These are phyloP conservation scores for Aspergillus candidus DNA, from an alignment of 2,329 filamentous ascomycete genomes.

Conservation along the genomic window DNA sequence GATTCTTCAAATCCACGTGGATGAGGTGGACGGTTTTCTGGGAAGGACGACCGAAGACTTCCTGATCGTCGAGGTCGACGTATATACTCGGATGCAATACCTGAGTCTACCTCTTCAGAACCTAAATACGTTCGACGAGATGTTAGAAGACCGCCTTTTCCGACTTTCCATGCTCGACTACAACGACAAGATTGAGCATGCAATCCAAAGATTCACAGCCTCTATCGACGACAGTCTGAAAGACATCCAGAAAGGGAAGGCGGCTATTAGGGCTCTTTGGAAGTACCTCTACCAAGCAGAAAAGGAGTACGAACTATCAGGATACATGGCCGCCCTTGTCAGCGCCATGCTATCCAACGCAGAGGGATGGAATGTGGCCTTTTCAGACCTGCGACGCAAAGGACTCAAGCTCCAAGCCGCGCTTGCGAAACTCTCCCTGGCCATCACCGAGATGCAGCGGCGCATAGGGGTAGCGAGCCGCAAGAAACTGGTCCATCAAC, in stretches of 20 bases:
- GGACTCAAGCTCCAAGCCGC: slow-evolving; percentile 63
- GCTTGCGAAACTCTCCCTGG: slow-evolving; percentile 65
- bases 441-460: slow-evolving; percentile 79
- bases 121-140: slow-evolving; percentile 72
- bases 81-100: slow-evolving; percentile 71
- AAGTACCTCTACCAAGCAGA: slow-evolving; percentile 66
- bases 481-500: slow-evolving; percentile 54
- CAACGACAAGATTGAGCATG: slow-evolving; percentile 86
- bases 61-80: slow-evolving; percentile 68
- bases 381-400: slow-evolving; percentile 68
- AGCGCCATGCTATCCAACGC: slow-evolving; percentile 89
- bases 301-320: slow-evolving; percentile 53
- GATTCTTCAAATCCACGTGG: slow-evolving; percentile 86
- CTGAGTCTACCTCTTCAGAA: slow-evolving; percentile 80
- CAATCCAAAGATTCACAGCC: slow-evolving; percentile 70
- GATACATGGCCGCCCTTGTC: slow-evolving; percentile 66
- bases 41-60: slow-evolving; percentile 83
- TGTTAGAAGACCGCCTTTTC: slow-evolving; percentile 79
- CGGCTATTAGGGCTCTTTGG: slow-evolving; percentile 69
- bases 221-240: slow-evolving; percentile 70
- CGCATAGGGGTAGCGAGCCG: slow-evolving; percentile 78
- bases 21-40: slow-evolving; percentile 87
- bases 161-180: slow-evolving; percentile 75
- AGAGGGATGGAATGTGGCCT: slow-evolving; percentile 79
- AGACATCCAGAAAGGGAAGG: slow-evolving; percentile 72